A percentile compares a stretch with the other conserved stretches of the same genome.
These are phyloP conservation scores for Botryobasidium botryosum DNA, from an alignment of 768 basidiomycete species.

Conservation along the genomic window DNA sequence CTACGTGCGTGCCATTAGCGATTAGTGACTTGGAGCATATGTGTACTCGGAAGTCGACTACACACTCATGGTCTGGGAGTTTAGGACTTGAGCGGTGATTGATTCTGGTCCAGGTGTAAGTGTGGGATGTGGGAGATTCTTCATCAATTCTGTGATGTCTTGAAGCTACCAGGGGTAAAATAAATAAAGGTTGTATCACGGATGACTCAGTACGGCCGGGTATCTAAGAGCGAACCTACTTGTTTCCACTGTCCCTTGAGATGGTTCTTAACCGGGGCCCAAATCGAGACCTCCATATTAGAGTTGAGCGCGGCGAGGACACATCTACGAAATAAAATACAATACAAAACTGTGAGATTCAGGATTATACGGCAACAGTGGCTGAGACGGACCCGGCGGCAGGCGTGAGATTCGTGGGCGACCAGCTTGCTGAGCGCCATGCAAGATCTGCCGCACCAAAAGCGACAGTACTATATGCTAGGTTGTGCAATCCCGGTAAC, in stretches of 20 bases:
- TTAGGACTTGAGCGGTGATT: background rate
- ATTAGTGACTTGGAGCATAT: too few relatives aligned
- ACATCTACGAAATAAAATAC: constrained; percentile 1
- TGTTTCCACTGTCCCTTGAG: constrained; percentile 10
- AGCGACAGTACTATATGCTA: constrained; percentile 2
- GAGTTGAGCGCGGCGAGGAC: constrained; percentile 6
- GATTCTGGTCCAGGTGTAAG: constrained; percentile 3
- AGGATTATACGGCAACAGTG: background rate
- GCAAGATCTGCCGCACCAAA: constrained; percentile 3
- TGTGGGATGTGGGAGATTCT: background rate
- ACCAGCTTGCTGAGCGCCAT: constrained; percentile 9
- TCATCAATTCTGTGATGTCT: constrained; percentile 7
- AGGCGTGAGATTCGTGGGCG: constrained; percentile 2
- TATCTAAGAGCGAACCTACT: background rate
- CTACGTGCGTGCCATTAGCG: background rate
- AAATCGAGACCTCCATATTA: constrained; percentile 9
- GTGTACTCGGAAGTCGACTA: background rate
- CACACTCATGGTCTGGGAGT: constrained; percentile 8
- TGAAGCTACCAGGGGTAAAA: constrained; percentile 1
- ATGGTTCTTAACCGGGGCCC: constrained; percentile 6
- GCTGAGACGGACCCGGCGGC: constrained; percentile 5
- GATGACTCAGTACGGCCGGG: background rate
- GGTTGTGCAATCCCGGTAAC: background rate
- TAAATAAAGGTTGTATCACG: background rate
- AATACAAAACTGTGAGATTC: background rate